Conservation (phyloP, 257 asterid species). For the Solanum lycopersicoides region DNA sequence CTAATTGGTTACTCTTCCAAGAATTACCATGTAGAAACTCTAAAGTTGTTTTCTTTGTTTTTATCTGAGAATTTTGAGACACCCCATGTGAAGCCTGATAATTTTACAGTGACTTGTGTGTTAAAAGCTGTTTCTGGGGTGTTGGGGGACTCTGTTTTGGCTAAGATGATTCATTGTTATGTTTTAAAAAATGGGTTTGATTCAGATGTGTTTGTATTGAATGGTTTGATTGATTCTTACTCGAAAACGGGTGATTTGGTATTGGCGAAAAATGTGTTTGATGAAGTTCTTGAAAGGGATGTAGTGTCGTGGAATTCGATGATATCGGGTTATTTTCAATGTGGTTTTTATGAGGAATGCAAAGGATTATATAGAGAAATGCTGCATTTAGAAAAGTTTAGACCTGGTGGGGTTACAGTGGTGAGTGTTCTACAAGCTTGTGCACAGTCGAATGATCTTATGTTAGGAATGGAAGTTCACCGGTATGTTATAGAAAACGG, state of each 20-base stretch:
- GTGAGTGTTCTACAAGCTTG: constrained; percentile 70
- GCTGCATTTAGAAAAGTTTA: constrained; percentile 30
- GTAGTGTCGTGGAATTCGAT: constrained; percentile 82
- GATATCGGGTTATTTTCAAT: constrained; percentile 77
- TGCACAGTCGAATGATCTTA: constrained; percentile 68
- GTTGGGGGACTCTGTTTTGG: constrained; percentile 11
- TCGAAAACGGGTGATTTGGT: constrained; percentile 56
- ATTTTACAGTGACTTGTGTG: constrained; percentile 56
- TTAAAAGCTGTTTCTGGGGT: constrained; percentile 66
- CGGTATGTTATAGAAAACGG: constrained; percentile 34
- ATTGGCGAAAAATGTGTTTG: constrained; percentile 47
- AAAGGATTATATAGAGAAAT: constrained; percentile 46
- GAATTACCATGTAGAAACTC: constrained; percentile 26
- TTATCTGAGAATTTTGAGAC: constrained; percentile 9
- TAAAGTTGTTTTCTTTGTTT: constrained; percentile 26
- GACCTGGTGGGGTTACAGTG: constrained; percentile 56
- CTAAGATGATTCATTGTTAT: constrained; percentile 48
- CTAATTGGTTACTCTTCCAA: constrained; percentile 53
- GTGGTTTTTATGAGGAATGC: constrained; percentile 60
- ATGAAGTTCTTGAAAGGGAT: constrained; percentile 57
- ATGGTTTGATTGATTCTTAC: constrained; percentile 69
- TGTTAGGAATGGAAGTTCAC: constrained; percentile 70
- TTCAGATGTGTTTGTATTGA: constrained; percentile 49
- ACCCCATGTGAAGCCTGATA: constrained; percentile 38
- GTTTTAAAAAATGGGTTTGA: constrained; percentile 50